A percentile compares a stretch with the other conserved stretches of the same genome.
phyloP scores from a whole-genome alignment of 2,329 filamentous ascomycete genomes.

The Colletotrichum gigasporum region DNA sequence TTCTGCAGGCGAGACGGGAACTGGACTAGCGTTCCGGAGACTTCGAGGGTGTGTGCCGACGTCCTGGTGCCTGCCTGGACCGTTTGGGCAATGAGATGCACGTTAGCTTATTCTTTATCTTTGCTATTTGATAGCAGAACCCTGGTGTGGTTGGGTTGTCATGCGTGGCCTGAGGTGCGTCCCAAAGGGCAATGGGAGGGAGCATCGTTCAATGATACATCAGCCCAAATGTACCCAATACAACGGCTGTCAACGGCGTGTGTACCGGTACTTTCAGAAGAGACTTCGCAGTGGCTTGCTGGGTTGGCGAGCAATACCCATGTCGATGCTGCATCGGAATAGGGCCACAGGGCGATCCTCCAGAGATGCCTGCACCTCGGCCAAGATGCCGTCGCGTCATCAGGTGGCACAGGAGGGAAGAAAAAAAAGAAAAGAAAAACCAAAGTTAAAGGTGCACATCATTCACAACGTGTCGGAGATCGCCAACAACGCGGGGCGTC shows the following conservation, averaged over 20 bases:
- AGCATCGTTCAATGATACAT: neutral
- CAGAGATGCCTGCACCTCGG: neutral
- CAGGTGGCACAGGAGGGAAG: neutral
- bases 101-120: neutral
- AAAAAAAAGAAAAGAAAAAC: neutral
- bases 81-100: too few species aligned
- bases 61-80: neutral
- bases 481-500: neutral
- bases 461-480: neutral
- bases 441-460: neutral
- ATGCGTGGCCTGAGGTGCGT: too few species aligned
- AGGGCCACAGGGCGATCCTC: slow-evolving; percentile 19
- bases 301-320: slow-evolving; percentile 1
- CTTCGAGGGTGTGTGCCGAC: neutral
- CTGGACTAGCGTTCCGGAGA: neutral
- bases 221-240: neutral
- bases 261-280: slow-evolving; percentile 14
- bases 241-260: neutral
- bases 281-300: neutral
- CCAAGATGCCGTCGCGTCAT: slow-evolving; percentile 7
- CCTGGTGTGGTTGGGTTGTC: neutral
- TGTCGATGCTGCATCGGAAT: slow-evolving; percentile 20
- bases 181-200: too few species aligned
- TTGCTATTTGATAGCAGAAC: too few species aligned
- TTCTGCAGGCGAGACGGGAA: neutral